Conservation (phyloP, 305 asterid species). For the Fraxinus platypoda region DNA sequence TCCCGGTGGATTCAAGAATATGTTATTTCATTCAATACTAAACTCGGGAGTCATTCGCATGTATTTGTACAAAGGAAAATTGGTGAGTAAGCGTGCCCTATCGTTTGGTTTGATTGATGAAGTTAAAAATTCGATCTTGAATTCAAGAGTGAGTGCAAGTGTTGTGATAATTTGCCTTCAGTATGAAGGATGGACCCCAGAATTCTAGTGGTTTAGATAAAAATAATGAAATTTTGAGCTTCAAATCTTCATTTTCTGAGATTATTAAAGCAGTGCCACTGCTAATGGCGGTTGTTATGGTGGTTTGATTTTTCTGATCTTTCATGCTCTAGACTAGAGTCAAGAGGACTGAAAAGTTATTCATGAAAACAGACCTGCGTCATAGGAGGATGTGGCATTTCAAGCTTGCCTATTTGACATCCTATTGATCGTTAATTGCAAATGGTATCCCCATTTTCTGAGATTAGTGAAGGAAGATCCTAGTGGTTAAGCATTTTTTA, state of each 20-base stretch:
- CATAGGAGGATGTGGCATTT: neutral
- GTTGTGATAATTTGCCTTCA: neutral
- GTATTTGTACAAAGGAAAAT: neutral
- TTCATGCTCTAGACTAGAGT: neutral
- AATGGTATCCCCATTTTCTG: neutral
- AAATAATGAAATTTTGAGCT: neutral
- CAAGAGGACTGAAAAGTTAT: neutral
- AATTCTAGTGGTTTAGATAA: neutral
- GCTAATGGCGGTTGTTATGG: neutral
- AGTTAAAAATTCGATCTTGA: neutral
- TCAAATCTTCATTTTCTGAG: neutral
- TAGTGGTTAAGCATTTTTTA: neutral
- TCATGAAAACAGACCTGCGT: neutral
- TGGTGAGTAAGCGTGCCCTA: neutral
- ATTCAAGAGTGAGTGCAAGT: neutral
- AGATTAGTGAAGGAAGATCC: neutral
- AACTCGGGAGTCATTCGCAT: neutral
- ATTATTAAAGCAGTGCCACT: slow-evolving; percentile 2
- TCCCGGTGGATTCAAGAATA: slow-evolving; percentile 9
- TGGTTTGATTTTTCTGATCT: slow-evolving; percentile 13
- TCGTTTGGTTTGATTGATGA: neutral
- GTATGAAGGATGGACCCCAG: neutral
- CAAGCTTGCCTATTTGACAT: neutral
- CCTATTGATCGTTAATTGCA: neutral
- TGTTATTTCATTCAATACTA: neutral